Base-by-base conservation (phyloP, 2,329 filamentous ascomycete species). In the Ascochyta clinopodiicola region DNA sequence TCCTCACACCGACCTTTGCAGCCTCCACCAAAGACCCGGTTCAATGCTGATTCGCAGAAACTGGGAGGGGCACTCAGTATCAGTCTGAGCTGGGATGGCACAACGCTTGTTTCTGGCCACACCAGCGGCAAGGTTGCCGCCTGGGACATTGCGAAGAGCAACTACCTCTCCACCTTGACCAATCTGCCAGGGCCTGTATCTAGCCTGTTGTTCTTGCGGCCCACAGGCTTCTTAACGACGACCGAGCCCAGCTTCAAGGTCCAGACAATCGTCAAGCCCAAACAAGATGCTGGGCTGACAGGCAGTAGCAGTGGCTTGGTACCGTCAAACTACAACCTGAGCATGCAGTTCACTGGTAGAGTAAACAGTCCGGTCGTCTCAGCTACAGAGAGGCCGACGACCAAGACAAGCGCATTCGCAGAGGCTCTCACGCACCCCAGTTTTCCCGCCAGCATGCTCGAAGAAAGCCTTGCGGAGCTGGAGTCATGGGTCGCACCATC, bases 121-220 rank as follows among this genome's bases (percentile, higher is more conserved):
- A 80, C 84, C 17, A 89, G 84, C 64, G 94, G 94, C 45, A 90
- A 90, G 68, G 83, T 97, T 36, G 79, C 91, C 29, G 82, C 84
- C 49, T 98, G 94, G 94, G 91, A 91, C 71, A 82, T 94, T 24
- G 86, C 86, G 34, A 87, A 88, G 62, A 85, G 86, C 56, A 86
- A 85, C 56, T 88, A 90, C 59, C 83, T 85, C 1, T 84, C 86
- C 3, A 86, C 88, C 47, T 69, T 94, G 42, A 82, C 85, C 2
- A 89, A 89, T 55, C 82, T 96, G 53, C 92, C 92, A 49, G 89
- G 91, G 3, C 87, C 92, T 17, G 87, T 96, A 31, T 95, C 91
- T 10, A 96, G 96, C 64, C 69, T 98, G 22, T 72, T 82, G n/a
- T 90, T 95, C 75, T 79, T 91, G 25, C 83, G 86, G 9, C 86